Percentiles rank a stretch among this genome's conserved stretches.
Conservation (phyloP, 257 asterid genomes). For the Solanum tacnaense region DNA sequence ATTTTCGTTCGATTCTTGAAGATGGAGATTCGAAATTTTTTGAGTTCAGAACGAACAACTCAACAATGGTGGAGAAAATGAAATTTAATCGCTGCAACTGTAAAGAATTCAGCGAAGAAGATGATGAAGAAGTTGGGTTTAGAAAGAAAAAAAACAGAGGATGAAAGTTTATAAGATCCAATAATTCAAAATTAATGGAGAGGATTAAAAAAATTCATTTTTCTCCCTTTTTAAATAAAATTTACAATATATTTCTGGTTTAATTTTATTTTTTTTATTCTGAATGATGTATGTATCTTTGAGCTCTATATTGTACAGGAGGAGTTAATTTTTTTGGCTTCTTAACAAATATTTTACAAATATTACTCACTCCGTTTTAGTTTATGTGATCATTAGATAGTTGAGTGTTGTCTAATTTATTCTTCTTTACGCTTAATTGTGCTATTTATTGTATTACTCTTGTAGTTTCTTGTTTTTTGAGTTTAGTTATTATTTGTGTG, state of each 20-base stretch:
- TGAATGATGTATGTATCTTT: background rate
- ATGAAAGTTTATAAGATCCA: background rate
- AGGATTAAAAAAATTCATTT: background rate
- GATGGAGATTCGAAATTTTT: background rate
- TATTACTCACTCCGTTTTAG: too few relatives aligned
- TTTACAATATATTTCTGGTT: background rate
- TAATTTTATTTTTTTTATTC: background rate
- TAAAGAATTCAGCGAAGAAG: background rate
- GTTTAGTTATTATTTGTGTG: too few relatives aligned
- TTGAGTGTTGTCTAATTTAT: too few relatives aligned
- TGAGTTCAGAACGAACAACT: background rate
- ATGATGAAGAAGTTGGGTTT: background rate
- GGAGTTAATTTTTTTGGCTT: background rate
- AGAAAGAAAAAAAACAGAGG: background rate
- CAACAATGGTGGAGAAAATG: background rate
- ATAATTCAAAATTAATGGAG: background rate
- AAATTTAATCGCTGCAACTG: background rate
- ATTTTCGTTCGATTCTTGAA: slow-evolving; percentile 70
- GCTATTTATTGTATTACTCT: too few relatives aligned
- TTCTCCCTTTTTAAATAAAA: background rate
- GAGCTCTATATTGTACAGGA: background rate
- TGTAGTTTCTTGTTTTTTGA: too few relatives aligned
- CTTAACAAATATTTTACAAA: background rate
- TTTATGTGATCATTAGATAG: too few relatives aligned
- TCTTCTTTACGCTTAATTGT: too few relatives aligned